Evolutionary conservation across 2,329 filamentous ascomycete genomes (phyloP), one percentile per base, ranked within the genome.

Genomic region (Colletotrichum musicola): DNA sequence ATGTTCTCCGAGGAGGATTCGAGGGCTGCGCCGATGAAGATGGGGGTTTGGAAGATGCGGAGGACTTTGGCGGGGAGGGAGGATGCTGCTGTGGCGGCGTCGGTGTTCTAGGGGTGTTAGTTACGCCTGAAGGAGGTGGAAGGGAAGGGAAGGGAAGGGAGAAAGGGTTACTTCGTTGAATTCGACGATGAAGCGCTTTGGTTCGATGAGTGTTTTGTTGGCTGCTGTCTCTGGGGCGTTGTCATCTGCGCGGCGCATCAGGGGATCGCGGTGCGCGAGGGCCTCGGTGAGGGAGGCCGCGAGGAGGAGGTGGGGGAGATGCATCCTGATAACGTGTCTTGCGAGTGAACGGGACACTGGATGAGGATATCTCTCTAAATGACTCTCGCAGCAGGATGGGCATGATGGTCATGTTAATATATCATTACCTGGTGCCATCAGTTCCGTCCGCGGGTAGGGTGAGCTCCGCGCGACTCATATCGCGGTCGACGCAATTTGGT

Each of bases 1-100:
- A 66, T 62, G 40, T 72, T 72, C 27, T 62, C 55, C 4, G 55
- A 51, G 20, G 57, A 58, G 16, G 70, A 58, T 55, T 72, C 71
- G 16, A 72, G 38, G n/a, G 64, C 54, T 25, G 64, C 50, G 18
- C 71, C 72, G 2, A 49, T 59, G 64, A 79, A 82, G 54, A 82
- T 75, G 12, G 75, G 71, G 1, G 74, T 77, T 35, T 69, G 62
- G 20, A 72, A 64, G 30, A 77, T 30, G 40, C 66, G 66, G 25
- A 65, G 20, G 40, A 71, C 49, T 22, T 60, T 59, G 38, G 60
- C 57, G 50, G 55, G 58, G 16, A 71, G 61, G 4, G 56, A 35
- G 4, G 35, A 27, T 14, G 60, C 55, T 20, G 53, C 46, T 13
- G 55, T 44, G 9, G 62, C 38, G 14, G 59, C 62, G n/a, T 67